These are phyloP conservation scores for Ormosia semicastrata DNA, from an alignment of 306 rosid species.

Conservation along the genomic window DNA sequence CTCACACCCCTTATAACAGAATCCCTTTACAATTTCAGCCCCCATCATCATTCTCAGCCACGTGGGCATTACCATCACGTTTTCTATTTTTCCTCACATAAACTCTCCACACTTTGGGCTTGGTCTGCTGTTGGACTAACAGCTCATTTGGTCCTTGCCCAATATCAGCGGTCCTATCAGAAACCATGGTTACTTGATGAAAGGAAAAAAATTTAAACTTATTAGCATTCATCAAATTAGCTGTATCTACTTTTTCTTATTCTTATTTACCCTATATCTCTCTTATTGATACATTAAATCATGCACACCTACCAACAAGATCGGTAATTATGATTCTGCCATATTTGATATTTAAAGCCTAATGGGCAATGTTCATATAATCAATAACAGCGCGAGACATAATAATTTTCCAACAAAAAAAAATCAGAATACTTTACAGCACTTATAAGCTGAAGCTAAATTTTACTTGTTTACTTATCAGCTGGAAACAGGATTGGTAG, in stretches of 20 bases:
- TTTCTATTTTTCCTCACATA: no score
- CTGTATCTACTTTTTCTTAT: neutral
- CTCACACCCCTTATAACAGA: no score
- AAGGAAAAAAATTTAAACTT: neutral
- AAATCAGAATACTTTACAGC: neutral
- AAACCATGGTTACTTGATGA: neutral
- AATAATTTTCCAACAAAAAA: neutral
- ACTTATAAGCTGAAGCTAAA: neutral
- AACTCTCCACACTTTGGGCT: no score
- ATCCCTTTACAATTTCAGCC: no score
- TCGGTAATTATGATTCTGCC: neutral
- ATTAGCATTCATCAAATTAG: neutral
- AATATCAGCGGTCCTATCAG: no score
- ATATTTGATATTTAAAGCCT: neutral
- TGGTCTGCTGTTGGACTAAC: no score
- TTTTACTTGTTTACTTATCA: neutral
- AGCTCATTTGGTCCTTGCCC: no score
- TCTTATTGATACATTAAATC: slow-evolving; percentile 12
- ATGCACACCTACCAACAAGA: neutral
- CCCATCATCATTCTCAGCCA: no score
- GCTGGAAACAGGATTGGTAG: neutral
- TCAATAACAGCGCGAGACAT: neutral
- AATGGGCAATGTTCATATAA: neutral
- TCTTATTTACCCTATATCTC: neutral
- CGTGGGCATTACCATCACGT: no score